A percentile compares a stretch with the other conserved stretches of the same genome.
Conservation (phyloP, 176 grass and related monocot species). For the Ensete ventricosum region DNA sequence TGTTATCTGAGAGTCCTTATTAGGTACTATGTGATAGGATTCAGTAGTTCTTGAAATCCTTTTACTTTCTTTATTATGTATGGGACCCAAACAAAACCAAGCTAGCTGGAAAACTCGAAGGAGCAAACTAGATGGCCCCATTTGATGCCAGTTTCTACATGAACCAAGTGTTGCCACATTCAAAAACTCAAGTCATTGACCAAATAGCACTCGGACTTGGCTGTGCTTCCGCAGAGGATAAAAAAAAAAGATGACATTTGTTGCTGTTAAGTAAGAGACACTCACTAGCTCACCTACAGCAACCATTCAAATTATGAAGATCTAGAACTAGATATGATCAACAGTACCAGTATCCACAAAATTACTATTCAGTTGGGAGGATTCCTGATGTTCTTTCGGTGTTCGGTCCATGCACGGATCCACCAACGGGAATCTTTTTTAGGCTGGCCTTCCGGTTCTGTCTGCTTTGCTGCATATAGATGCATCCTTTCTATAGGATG, state of each 20-base stretch:
- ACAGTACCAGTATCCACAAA: neutral
- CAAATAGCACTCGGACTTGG: neutral
- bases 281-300: neutral
- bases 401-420: neutral
- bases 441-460: neutral
- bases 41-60: no score
- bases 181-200: neutral
- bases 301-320: neutral
- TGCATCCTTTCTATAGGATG: neutral
- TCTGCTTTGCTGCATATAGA: neutral
- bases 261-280: neutral
- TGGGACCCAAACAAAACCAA: no score
- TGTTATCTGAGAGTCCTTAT: no score
- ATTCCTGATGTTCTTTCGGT: neutral
- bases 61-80: no score
- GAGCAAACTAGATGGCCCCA: no score
- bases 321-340: neutral
- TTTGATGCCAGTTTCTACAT: neutral
- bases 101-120: no score
- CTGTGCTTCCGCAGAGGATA: neutral
- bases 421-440: neutral
- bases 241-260: neutral
- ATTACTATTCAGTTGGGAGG: neutral
- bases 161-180: neutral
- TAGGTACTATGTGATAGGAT: no score